These are phyloP conservation scores for Pichia occidentalis DNA, from an alignment of 805 yeast genomes.

Conservation along the genomic window DNA sequence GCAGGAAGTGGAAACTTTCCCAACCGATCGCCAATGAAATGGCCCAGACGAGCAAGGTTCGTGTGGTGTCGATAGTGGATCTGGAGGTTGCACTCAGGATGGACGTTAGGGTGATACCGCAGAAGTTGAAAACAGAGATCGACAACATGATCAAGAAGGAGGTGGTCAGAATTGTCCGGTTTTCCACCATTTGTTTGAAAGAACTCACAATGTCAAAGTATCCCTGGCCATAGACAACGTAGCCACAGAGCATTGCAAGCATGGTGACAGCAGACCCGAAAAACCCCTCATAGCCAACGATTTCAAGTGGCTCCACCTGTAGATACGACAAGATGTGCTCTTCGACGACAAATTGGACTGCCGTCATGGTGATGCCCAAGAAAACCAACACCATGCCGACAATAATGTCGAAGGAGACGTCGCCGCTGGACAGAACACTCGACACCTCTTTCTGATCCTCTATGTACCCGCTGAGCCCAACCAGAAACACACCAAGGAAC, in stretches of 20 bases:
- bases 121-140: conserved; percentile 64
- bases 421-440: conserved; percentile 1
- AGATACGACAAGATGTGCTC: conserved; percentile 55
- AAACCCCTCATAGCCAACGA: conserved; percentile 71
- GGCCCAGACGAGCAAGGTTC: conserved; percentile 71
- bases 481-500: conserved; percentile 60
- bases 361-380: conserved; percentile 60
- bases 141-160: conserved; percentile 65
- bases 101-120: conserved; percentile 64
- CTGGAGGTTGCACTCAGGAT: conserved; percentile 67
- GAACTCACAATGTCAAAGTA: conserved; percentile 52
- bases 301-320: conserved; percentile 50
- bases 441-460: conserved; percentile 5
- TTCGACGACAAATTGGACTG: conserved; percentile 72
- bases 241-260: conserved; percentile 38
- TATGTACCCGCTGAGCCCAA: conserved; percentile 61
- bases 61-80: conserved; percentile 70
- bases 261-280: conserved; percentile 50
- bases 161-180: conserved; percentile 39
- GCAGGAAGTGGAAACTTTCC: conserved; percentile 62
- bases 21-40: conserved; percentile 65
- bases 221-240: conserved; percentile 40
- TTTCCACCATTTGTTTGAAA: conserved; percentile 40
- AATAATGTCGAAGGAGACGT: conserved; percentile 28
- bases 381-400: conserved; percentile 56